Evolutionary conservation across 441 rosid species (phyloP).

Genomic region (Corymbia calophylla): DNA sequence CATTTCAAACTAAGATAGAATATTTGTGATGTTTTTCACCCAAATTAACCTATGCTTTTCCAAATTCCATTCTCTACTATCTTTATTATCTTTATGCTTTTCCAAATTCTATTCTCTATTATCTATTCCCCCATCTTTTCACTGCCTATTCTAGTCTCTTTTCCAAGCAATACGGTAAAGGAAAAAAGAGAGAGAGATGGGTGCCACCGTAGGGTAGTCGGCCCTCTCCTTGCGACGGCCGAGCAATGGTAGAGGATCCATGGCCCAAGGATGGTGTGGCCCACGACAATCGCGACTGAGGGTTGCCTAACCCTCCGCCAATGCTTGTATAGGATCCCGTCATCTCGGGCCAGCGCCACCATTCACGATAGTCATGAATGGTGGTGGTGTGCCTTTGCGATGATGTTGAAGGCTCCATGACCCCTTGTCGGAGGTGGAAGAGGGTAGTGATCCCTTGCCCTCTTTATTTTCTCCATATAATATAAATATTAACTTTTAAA

Average conservation of each 20-base stretch:
- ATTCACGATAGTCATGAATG: not conserved
- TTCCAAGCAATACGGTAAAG: not conserved
- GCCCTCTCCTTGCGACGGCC: not conserved
- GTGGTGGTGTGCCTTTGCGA: not conserved
- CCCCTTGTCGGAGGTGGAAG: rapidly evolving
- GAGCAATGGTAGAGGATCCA: not conserved
- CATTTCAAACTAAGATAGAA: not conserved
- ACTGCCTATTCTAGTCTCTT: not conserved
- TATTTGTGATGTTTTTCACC: not conserved
- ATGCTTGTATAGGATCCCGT: not conserved
- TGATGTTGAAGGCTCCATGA: not conserved
- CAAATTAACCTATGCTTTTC: not conserved
- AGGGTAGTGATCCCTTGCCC: not conserved
- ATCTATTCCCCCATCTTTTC: not conserved
- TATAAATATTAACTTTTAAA: rapidly evolving
- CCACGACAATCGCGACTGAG: not conserved
- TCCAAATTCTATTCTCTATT: not conserved
- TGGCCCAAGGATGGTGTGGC: not conserved
- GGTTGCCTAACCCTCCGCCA: rapidly evolving
- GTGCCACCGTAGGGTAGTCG: rapidly evolving
- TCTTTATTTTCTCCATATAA: not conserved
- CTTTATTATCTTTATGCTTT: not conserved
- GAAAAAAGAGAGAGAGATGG: not conserved
- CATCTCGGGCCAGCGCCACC: not conserved
- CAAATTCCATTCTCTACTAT: not conserved